phyloP scores from a whole-genome alignment of 2,329 filamentous ascomycete species.

The Rhynchosporium agropyri region DNA sequence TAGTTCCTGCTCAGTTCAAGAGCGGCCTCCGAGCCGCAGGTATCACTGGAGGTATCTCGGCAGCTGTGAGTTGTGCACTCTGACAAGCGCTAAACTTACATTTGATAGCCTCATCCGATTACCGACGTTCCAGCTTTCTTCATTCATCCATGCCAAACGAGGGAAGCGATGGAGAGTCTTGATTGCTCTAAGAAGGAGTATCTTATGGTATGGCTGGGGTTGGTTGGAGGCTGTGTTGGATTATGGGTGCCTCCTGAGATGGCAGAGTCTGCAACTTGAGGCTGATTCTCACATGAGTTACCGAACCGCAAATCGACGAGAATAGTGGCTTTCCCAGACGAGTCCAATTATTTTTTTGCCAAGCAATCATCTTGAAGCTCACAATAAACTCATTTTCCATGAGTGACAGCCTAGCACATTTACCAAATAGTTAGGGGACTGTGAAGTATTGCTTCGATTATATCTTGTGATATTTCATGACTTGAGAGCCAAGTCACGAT shows the following conservation, averaged over 20 bases:
- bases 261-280: slow-evolving; percentile 42
- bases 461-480: too few relatives aligned
- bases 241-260: slow-evolving; percentile 76
- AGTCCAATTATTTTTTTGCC: too few relatives aligned
- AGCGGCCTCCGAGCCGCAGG: slow-evolving; percentile 61
- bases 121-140: slow-evolving; percentile 82
- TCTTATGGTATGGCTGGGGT: slow-evolving; percentile 85
- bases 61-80: slow-evolving; percentile 63
- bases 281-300: not conserved
- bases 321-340: too few relatives aligned
- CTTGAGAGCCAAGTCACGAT: too few relatives aligned
- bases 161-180: slow-evolving; percentile 74
- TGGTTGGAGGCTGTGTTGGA: slow-evolving; percentile 79
- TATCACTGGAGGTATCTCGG: slow-evolving; percentile 72
- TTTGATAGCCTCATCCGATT: slow-evolving; percentile 64
- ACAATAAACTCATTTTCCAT: too few relatives aligned
- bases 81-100: not conserved
- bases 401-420: too few relatives aligned
- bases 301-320: not conserved
- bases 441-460: too few relatives aligned
- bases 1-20: slow-evolving; percentile 70
- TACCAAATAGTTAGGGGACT: too few relatives aligned
- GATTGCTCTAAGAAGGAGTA: slow-evolving; percentile 66
- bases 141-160: slow-evolving; percentile 88
- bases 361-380: too few relatives aligned